Evolutionary conservation across 1,284 basidiomycete species (phyloP).

Genomic region (Tranzscheliella williamsii): DNA sequence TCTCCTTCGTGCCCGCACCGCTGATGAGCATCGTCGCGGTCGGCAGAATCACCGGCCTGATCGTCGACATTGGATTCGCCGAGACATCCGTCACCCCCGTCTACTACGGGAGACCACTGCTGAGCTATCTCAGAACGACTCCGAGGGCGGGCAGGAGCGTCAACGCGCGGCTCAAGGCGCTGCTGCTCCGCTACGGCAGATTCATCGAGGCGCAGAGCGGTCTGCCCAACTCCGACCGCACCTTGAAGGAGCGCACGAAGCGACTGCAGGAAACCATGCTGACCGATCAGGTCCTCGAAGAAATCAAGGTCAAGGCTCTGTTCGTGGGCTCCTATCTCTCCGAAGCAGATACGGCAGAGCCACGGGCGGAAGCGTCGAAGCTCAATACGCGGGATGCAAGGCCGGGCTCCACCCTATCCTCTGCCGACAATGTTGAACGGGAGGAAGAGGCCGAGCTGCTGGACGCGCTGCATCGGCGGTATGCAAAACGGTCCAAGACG

Average conservation of each 20-base stretch:
- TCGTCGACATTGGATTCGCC: conserved; percentile 86
- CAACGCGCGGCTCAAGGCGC: conserved; percentile 11
- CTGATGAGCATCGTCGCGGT: conserved; percentile 80
- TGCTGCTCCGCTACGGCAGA: conserved; percentile 31
- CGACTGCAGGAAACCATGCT: conserved; percentile 13
- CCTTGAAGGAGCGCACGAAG: conserved; percentile 14
- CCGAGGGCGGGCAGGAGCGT: conserved; percentile 38
- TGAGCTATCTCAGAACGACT: conserved; percentile 14
- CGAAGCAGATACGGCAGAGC: neutral
- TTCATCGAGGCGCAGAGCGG: conserved; percentile 29
- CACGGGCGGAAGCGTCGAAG: neutral
- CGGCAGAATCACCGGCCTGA: conserved; percentile 86
- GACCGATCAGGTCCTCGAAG: conserved; percentile 41
- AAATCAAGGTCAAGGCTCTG: conserved; percentile 48
- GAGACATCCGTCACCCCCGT: conserved; percentile 84
- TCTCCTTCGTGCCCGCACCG: conserved; percentile 78
- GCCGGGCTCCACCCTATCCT: neutral
- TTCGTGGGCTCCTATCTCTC: conserved; percentile 24
- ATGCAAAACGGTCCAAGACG: conserved; percentile 1
- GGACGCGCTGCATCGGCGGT: neutral
- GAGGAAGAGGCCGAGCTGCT: neutral
- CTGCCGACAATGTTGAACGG: neutral
- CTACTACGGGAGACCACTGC: conserved; percentile 45
- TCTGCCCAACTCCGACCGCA: conserved; percentile 13
- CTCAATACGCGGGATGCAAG: too few relatives aligned